Conservation (phyloP, 768 basidiomycete genomes). For the Trametes cingulata region DNA sequence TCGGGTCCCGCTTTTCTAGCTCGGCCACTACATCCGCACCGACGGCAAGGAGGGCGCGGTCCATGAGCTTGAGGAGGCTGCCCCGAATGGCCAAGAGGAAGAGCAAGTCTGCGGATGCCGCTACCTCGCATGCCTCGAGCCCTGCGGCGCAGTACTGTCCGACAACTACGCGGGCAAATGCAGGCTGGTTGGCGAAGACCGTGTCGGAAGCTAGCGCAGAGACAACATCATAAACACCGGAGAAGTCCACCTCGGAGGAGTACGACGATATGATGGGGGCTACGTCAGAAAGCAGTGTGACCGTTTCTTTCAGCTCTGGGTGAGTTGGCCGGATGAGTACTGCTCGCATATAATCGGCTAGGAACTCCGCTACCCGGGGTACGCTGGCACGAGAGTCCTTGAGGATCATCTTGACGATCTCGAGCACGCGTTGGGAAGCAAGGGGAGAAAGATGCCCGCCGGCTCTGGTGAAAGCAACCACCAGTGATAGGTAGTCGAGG, state of each 20-base stretch:
- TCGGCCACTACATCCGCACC: conserved; percentile 55
- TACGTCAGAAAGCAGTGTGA: conserved; percentile 54
- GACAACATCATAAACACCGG: conserved; percentile 56
- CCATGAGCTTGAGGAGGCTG: conserved; percentile 35
- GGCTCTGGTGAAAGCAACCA: conserved; percentile 48
- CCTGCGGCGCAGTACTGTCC: conserved; percentile 37
- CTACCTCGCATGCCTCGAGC: conserved; percentile 37
- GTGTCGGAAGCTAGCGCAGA: conserved; percentile 45
- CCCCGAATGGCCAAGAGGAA: conserved; percentile 32
- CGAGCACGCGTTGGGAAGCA: conserved; percentile 47
- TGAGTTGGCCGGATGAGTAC: conserved; percentile 48
- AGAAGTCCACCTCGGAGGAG: conserved; percentile 53
- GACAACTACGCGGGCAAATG: conserved; percentile 45
- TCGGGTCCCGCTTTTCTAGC: conserved; percentile 55
- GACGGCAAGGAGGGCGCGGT: conserved; percentile 44
- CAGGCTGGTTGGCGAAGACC: conserved; percentile 50
- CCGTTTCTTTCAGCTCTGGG: conserved; percentile 48
- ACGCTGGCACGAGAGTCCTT: conserved; percentile 48
- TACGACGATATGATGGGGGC: conserved; percentile 56
- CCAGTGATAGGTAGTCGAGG: conserved; percentile 60
- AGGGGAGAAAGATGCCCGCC: conserved; percentile 49
- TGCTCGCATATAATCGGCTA: conserved; percentile 51
- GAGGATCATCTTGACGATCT: conserved; percentile 56
- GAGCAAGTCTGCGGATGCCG: conserved; percentile 34
- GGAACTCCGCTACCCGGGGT: conserved; percentile 49